Evolutionary conservation across 1,139 yeast species (phyloP), one percentile per base, ranked within the genome.

Genomic region (Yamadazyma siamensis): DNA sequence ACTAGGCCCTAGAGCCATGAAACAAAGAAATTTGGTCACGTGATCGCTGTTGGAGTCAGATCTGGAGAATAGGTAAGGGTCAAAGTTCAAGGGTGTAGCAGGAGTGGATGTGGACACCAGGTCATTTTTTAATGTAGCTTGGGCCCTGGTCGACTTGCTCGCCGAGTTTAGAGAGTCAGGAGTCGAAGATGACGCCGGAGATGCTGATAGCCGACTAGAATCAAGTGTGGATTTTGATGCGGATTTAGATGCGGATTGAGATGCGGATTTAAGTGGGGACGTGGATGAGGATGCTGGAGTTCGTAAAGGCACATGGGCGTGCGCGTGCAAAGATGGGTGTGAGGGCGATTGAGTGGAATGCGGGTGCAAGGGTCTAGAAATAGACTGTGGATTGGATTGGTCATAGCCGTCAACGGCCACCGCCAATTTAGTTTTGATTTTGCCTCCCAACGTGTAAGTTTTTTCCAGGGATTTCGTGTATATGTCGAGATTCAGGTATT

Each of bases 1-100:
- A 21, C 54, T 50, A 7, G 74, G 74, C 7, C 73, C 74, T 28
- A 67, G 50, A 12, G 72, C 66, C 31, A 64, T 28, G 36, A 59
- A 51, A 29, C 56, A 51, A 13, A 65, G 39, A 34, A 66, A 59
- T 36, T 64, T 65, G 28, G 35, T 27, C 9, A 43, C 19, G 6
- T 49, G 32, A n/a, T 39, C 48, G 8, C 43, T 29, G 10, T 39
- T 33, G 3, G 59, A 28, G 34, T 64, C 70, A n/a, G 42, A 19
- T 4, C 43, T 15, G 1, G 38, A 18, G 8, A 49, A 38, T 13
- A 38, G 35, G 40, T 52, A 62, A 11, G 58, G 53, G 21, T 41
- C 44, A 25, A 39, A 39, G 17, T 33, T 38, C 16, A 40, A 22
- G 3, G 44, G 40, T 7, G 49, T 36, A 11, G 43, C 33, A n/a